Evolutionary conservation across 495 filamentous ascomycete species (phyloP), one percentile per base, ranked within the genome.

Genomic region (Hypoxylon cercidicola): DNA sequence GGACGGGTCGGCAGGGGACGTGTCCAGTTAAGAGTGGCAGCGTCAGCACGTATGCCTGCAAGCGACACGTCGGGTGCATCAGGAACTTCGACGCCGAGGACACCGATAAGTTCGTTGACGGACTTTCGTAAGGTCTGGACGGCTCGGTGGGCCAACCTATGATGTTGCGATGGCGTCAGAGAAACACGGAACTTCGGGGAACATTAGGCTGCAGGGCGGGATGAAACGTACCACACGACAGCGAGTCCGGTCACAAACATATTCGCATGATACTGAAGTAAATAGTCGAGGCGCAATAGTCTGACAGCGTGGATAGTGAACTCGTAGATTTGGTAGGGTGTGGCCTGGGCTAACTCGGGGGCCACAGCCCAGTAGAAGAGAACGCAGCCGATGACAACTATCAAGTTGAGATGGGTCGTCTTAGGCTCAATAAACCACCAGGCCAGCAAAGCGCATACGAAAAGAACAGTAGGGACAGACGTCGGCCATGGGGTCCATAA

Each of bases 41-140:
- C 90, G 69, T 94, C 91, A 21, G 92, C 81, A 49, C 89, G 89
- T 60, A 99, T 92, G 48, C 90, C 92, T 49, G 93, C 93, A n/a
- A 99, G 84, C 28, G 93, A 96, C 21, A 98, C 90, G 58, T 93
- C 87, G 20, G 95, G 95, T 18, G 93, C 86, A 48, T 92, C 87
- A 51, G 95, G 95, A 18, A 97, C 91, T 66, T 99, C 96, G 63
- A 97, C 87, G 30, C 95, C 95, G 18, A 99, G 85, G 34, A 97
- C 88, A 66, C 88, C 88, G 57, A 97, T 92, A 34, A 99, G 85
- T 40, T 96, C 88, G 46, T 94, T 90, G 32, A 97, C 92, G 8
- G 95, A 91, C 50, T 93, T 96, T 73, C 91, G 87, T 34, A 96
- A 84, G 20, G 96, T 92, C 69, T 92, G 89, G 77, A 90, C 93